These are phyloP conservation scores for Penicillium thymicola DNA, from an alignment of 2,329 filamentous ascomycete genomes.

Conservation along the genomic window DNA sequence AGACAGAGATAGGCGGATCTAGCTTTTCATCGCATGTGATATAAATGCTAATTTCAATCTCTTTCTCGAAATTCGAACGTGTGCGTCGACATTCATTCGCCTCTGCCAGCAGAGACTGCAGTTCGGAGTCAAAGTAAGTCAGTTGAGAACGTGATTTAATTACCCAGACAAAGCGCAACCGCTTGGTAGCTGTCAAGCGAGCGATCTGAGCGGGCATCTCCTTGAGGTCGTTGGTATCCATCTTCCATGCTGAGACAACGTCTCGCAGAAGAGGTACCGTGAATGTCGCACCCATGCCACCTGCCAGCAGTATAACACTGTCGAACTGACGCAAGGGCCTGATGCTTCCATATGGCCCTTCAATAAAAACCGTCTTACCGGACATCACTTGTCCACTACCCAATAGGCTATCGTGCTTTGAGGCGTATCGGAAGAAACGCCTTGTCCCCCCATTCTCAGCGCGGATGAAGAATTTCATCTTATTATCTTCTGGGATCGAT, in stretches of 20 bases:
- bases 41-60: constrained; percentile 53
- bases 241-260: constrained; percentile 49
- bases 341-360: constrained; percentile 54
- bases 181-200: constrained; percentile 43
- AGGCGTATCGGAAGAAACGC: constrained; percentile 51
- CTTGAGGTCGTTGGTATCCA: constrained; percentile 23
- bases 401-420: constrained; percentile 36
- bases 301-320: constrained; percentile 57
- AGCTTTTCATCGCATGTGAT: constrained; percentile 53
- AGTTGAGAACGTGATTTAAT: constrained; percentile 54
- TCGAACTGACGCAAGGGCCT: constrained; percentile 58
- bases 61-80: constrained; percentile 35
- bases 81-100: constrained; percentile 36
- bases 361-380: constrained; percentile 46
- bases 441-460: constrained; percentile 53
- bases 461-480: constrained; percentile 56
- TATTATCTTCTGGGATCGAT: constrained; percentile 54
- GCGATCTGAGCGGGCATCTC: constrained; percentile 10
- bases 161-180: constrained; percentile 57
- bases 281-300: constrained; percentile 60
- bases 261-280: constrained; percentile 56
- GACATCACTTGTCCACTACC: constrained; percentile 17
- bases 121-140: constrained; percentile 52
- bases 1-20: constrained; percentile 32
- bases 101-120: constrained; percentile 46